Evolutionary conservation across 352 stramenopile genomes (phyloP), one percentile per base, ranked within the genome.

Genomic region (Globisporangium sylvaticum): DNA sequence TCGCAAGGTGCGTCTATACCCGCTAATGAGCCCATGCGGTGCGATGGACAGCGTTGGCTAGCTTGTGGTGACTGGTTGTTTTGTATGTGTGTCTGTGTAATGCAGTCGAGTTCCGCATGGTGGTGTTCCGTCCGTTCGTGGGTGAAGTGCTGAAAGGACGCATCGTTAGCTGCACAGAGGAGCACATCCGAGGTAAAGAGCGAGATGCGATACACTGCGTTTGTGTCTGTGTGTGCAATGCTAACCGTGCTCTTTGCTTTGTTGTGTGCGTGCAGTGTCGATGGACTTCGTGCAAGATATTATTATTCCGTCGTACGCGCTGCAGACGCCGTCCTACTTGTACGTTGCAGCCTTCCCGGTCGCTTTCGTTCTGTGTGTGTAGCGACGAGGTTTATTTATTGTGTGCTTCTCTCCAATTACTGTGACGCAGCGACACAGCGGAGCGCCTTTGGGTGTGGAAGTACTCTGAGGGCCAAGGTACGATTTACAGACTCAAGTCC

Each of bases 201-300:
- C n/a, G n/a, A 7, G 6, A 9, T 29, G 3, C 31, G n/a, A 32
- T 63, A 20, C 6, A 12, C 3, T 14, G 7, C 50, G 22, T 15
- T 44, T 44, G 37, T 18, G 37, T 44, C 12, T 61, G 53, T 56
- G 25, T 42, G 1, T 15, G 24, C 27, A 15, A 4, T 31, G 25
- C 18, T 5, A 22, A 39, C 27, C 14, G 53, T 64, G 25, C 20
- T 18, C n/a, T 10, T 14, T 15, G 18, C 42, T 34, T 22, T 9
- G 18, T 7, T n/a, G 20, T 37, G 18, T 27, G 42, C 6, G 8
- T 59, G 6, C 60, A 88, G 83, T 95, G n/a, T 92, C 85, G 14
- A 95, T 95, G 83, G 87, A 95, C 67, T 95, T 95, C 76, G 83
- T 95, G 63, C 87, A 95, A 76, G 87, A 95, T 70, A 95, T 95